Conservation (phyloP, 768 basidiomycete species). For the Epithele typhae region DNA sequence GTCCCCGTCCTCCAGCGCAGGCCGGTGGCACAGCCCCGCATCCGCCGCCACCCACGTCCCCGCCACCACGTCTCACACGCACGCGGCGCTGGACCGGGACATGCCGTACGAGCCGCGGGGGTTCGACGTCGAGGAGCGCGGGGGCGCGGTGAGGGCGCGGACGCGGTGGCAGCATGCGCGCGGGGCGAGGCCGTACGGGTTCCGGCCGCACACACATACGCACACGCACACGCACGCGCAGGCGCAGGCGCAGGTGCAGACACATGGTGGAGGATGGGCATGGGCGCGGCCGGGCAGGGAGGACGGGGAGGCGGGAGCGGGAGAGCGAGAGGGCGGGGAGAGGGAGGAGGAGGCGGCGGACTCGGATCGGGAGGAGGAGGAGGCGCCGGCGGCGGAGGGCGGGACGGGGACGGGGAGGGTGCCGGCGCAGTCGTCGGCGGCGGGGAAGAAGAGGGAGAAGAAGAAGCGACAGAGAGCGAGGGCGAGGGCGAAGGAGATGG, state of each 20-base stretch:
- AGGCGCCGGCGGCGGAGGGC: not conserved
- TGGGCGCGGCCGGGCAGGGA: too few species aligned
- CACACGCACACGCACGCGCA: too few species aligned
- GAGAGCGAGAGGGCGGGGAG: not conserved
- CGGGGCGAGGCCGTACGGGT: not conserved
- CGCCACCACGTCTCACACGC: not conserved
- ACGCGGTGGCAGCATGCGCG: not conserved
- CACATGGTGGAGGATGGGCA: not conserved
- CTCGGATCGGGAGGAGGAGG: not conserved
- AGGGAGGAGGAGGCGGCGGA: constrained; percentile 8
- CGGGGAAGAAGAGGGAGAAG: constrained; percentile 5
- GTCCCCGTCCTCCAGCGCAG: not conserved
- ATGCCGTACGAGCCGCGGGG: not conserved
- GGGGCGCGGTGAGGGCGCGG: too few species aligned
- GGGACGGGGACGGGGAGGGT: not conserved
- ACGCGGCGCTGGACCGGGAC: not conserved
- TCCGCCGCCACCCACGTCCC: not conserved
- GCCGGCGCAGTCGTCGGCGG: not conserved
- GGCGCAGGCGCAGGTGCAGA: not conserved
- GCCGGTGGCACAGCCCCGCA: too few species aligned
- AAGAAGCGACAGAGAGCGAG: constrained; percentile 6
- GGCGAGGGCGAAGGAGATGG: constrained; percentile 8
- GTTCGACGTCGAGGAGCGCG: not conserved
- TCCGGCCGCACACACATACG: too few species aligned
- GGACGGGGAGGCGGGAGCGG: not conserved